Base-by-base conservation (phyloP, 495 filamentous ascomycete species). In the Rusavskia elegans region DNA sequence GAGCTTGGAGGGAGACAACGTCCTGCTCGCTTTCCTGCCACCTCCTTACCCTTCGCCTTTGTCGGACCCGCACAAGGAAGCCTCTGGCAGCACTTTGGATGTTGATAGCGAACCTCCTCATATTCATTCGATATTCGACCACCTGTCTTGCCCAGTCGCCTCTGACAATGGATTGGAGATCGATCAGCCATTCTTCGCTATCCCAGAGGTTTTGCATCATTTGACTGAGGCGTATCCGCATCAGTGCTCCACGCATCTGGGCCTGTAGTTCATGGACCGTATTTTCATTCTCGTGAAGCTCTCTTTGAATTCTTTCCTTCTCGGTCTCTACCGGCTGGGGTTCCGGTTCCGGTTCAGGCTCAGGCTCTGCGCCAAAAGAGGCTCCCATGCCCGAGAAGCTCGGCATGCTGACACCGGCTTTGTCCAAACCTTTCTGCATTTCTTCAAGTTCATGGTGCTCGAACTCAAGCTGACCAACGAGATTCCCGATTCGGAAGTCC, bases 361-460 rank as follows among this genome's bases (percentile, higher is more conserved):
- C 80, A 2, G 72, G 74, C 59, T 88, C 85, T n/a, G 89, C 84
- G 20, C 86, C 89, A 67, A 99, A 96, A 59, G 87, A 87, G 52
- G 87, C 92, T 30, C 89, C 84, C 84, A 99, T 96, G 49, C 89
- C 90, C 52, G 86, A 83, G 69, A 99, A 99, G 66, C 87, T 95
- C 41, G 93, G 93, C 87, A 99, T 94, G 59, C 79, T 94, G 42
- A 90, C 78, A 19, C 93, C 93, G 21, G 93, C 78, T 64, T 87
- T 93, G 66, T 99, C 93, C 23, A 99, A 79, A 17, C 89, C 93
- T 64, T 94, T 95, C 61, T 97, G 93, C 66, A 82, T 95, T 56
- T 85, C 85, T 66, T 99, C 93, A 32, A 99, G 78, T 64, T 99
- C 93, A 67, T 94, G 88, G 64, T 96, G 87, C 57, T 94, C 94